Percentiles rank a stretch among this genome's conserved stretches.
Conservation (phyloP, 2,329 filamentous ascomycete genomes). For the Endoconidiophora polonica region DNA sequence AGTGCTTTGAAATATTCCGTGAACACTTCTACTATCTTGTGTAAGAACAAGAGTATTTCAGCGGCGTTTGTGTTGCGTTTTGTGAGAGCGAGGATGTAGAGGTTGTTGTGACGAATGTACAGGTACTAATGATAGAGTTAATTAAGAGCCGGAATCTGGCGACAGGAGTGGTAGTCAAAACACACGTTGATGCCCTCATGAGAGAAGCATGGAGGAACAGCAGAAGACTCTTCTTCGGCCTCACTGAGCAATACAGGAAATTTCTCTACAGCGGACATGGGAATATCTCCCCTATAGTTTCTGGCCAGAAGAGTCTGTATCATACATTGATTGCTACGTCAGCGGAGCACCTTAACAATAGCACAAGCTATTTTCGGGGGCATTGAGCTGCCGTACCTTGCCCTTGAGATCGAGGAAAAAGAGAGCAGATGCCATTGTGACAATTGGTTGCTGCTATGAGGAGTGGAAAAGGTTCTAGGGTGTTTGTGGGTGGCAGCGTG, state of each 20-base stretch:
- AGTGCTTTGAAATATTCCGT: slow-evolving; percentile 99
- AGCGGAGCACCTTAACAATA: not conserved
- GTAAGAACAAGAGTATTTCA: slow-evolving; percentile 93
- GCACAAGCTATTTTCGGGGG: not conserved
- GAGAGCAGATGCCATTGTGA: slow-evolving; percentile 79
- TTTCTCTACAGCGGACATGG: slow-evolving; percentile 97
- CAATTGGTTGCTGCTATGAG: not conserved
- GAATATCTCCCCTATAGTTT: slow-evolving; percentile 96
- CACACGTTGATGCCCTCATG: slow-evolving; percentile 94
- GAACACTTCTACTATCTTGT: slow-evolving; percentile 97
- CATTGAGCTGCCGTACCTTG: slow-evolving; percentile 47
- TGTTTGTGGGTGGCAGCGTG: not conserved
- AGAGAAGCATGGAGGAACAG: slow-evolving; percentile 93
- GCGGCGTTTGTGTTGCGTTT: slow-evolving; percentile 98
- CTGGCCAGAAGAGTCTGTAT: slow-evolving; percentile 87
- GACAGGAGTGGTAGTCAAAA: slow-evolving; percentile 15
- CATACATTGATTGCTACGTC: slow-evolving; percentile 4
- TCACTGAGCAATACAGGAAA: slow-evolving; percentile 92
- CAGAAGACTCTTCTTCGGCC: slow-evolving; percentile 97
- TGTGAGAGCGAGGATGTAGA: slow-evolving; percentile 91
- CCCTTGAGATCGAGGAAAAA: slow-evolving; percentile 99
- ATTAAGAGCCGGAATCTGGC: no score
- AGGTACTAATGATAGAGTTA: slow-evolving; percentile 49
- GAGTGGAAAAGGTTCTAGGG: not conserved
- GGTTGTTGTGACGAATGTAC: slow-evolving; percentile 98